Conservation (phyloP, 176 grass and related monocot species). For the Areca catechu region DNA sequence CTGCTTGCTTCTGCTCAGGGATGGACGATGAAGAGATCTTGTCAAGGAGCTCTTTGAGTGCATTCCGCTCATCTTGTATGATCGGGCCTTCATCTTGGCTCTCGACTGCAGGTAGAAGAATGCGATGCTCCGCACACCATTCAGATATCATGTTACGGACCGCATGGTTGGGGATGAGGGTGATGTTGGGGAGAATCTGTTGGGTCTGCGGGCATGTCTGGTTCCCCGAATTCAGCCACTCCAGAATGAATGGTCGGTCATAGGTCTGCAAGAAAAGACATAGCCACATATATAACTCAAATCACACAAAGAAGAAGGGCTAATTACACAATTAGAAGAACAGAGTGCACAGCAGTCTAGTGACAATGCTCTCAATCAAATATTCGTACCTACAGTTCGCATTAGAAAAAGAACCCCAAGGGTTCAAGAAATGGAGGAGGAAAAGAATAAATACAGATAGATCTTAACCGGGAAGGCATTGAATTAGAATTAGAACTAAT, state of each 20-base stretch:
- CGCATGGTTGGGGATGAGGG: slow-evolving; percentile 51
- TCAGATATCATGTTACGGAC: slow-evolving; percentile 53
- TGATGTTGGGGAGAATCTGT: slow-evolving; percentile 46
- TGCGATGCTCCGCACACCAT: slow-evolving; percentile 53
- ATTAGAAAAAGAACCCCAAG: no score
- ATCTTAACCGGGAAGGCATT: no score
- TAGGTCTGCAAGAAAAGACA: slow-evolving; percentile 57
- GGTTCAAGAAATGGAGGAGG: no score
- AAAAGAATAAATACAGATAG: no score
- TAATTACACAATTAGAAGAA: not conserved
- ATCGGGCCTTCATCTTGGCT: slow-evolving; percentile 28
- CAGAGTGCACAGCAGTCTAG: not conserved
- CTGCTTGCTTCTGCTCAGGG: slow-evolving; percentile 43
- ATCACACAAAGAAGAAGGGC: no score
- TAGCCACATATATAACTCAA: not conserved
- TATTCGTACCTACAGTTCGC: no score
- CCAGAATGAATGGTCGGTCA: slow-evolving; percentile 55
- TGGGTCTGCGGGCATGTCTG: slow-evolving; percentile 57
- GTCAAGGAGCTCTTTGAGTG: slow-evolving; percentile 47
- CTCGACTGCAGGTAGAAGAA: slow-evolving; percentile 29
- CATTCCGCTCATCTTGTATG: slow-evolving; percentile 40
- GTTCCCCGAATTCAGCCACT: slow-evolving; percentile 65
- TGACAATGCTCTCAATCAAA: no score
- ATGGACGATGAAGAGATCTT: slow-evolving; percentile 44
- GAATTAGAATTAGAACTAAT: no score